These are phyloP conservation scores for Sutorius australiensis DNA, from an alignment of 768 basidiomycete genomes.

Conservation along the genomic window DNA sequence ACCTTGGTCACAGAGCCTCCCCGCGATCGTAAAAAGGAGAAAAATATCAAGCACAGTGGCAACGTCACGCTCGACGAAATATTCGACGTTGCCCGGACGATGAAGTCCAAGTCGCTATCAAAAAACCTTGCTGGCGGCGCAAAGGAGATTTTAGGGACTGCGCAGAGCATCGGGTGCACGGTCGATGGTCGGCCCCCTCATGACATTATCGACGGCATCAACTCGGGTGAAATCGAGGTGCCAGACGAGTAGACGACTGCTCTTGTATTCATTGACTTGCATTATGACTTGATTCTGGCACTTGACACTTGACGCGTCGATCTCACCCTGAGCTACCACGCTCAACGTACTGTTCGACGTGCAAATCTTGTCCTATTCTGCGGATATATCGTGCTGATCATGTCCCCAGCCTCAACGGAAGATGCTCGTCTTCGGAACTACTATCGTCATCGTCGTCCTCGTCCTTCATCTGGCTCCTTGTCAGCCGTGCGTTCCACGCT, in stretches of 20 bases:
- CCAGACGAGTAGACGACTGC: constrained; percentile 67
- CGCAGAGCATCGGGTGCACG: constrained; percentile 95
- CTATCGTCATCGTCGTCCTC: constrained; percentile 9
- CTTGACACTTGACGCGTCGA: constrained; percentile 1
- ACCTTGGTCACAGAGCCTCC: constrained; percentile 71
- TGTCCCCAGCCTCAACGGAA: constrained; percentile 15
- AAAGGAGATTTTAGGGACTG: constrained; percentile 98
- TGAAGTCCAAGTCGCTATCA: constrained; percentile 91
- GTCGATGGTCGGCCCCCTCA: constrained; percentile 91
- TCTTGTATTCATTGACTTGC: constrained; percentile 18
- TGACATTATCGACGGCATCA: constrained; percentile 86
- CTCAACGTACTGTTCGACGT: neutral
- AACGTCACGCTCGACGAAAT: constrained; percentile 95
- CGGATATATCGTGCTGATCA: neutral
- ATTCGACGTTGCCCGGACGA: constrained; percentile 91
- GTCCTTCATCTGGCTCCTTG: constrained; percentile 7
- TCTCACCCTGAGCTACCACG: neutral
- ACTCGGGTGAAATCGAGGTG: constrained; percentile 80
- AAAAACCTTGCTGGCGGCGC: constrained; percentile 85
- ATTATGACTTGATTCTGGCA: constrained; percentile 14
- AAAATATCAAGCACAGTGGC: constrained; percentile 98
- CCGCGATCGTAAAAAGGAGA: constrained; percentile 99
- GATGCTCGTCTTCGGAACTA: constrained; percentile 9
- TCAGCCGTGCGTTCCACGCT: constrained; percentile 32
- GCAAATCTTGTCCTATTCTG: neutral